A percentile compares a stretch with the other conserved stretches of the same genome.
phyloP scores from a whole-genome alignment of 1,139 yeast species.

The Diutina pseudorugosa region DNA sequence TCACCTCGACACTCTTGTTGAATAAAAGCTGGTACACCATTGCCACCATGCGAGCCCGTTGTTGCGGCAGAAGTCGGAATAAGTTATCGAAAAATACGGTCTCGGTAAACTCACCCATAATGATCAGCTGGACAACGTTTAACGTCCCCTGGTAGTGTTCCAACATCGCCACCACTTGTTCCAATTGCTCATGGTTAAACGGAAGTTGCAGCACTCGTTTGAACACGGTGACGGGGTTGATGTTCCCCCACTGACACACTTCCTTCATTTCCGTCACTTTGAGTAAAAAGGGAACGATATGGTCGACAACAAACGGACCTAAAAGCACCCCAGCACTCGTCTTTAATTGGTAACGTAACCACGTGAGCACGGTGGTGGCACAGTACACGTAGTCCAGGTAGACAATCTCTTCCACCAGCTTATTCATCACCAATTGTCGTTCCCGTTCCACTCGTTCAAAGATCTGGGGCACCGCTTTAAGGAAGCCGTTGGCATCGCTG shows the following conservation, averaged over 20 bases:
- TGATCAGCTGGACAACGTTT: conserved; percentile 57
- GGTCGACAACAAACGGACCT: conserved; percentile 21
- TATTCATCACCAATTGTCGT: conserved; percentile 21
- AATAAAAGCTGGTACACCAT: conserved; percentile 43
- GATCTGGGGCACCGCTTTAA: conserved; percentile 16
- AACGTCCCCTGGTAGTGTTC: conserved; percentile 29
- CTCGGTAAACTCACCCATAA: conserved; percentile 61
- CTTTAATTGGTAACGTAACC: conserved; percentile 29
- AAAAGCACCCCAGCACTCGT: conserved; percentile 31
- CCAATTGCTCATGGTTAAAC: conserved; percentile 31
- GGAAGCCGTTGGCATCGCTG: conserved; percentile 12
- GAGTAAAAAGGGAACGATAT: conserved; percentile 63
- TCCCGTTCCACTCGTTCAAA: conserved; percentile 35
- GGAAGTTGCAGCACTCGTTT: conserved; percentile 49
- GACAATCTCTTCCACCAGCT: conserved; percentile 33
- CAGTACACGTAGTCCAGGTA: conserved; percentile 35
- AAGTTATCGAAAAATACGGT: conserved; percentile 65
- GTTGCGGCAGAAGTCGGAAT: conserved; percentile 37
- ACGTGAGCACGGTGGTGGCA: conserved; percentile 32
- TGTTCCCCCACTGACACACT: conserved; percentile 63
- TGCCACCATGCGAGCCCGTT: conserved; percentile 39
- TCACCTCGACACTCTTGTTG: conserved; percentile 61
- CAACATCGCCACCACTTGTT: conserved; percentile 37
- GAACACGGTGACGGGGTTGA: conserved; percentile 44
- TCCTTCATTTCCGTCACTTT: conserved; percentile 63